phyloP scores from a whole-genome alignment of 257 asterid species.

The Jasminum sambac region DNA sequence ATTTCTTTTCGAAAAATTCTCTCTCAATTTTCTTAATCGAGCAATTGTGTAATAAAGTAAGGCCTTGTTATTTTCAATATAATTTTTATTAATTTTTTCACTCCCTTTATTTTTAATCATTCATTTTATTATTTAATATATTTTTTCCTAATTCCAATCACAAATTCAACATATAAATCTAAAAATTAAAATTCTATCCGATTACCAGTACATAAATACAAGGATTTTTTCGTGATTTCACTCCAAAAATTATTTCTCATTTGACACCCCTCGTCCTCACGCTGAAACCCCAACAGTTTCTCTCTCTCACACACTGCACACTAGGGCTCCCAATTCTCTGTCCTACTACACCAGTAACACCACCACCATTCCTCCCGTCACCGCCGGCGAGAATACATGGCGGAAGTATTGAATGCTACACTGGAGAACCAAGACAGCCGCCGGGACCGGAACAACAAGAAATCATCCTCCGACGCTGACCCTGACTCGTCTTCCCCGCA shows the following conservation, averaged over 20 bases:
- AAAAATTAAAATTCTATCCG: no score
- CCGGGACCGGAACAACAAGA: constrained; percentile 31
- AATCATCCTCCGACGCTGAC: constrained; percentile 40
- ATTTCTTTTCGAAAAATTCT: no score
- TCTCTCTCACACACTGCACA: neutral
- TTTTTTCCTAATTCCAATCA: no score
- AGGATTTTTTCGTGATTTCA: neutral
- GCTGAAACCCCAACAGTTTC: neutral
- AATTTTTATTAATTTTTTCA: no score
- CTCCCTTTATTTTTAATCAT: no score
- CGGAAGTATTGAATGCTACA: constrained; percentile 43
- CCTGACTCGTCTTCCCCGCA: constrained; percentile 55
- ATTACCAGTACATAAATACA: neutral
- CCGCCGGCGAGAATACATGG: constrained; percentile 31
- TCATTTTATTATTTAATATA: no score
- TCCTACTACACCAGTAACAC: no score
- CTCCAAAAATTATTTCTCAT: neutral
- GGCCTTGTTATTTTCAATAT: no score
- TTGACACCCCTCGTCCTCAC: neutral
- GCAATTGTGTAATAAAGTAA: no score
- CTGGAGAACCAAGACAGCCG: constrained; percentile 41
- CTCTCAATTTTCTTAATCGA: no score
- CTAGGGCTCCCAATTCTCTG: constrained; percentile 4
- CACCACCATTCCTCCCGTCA: neutral
- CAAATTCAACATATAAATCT: no score